Evolutionary conservation across 106 monocot species (phyloP).

Genomic region (Iris macrosiphon): DNA sequence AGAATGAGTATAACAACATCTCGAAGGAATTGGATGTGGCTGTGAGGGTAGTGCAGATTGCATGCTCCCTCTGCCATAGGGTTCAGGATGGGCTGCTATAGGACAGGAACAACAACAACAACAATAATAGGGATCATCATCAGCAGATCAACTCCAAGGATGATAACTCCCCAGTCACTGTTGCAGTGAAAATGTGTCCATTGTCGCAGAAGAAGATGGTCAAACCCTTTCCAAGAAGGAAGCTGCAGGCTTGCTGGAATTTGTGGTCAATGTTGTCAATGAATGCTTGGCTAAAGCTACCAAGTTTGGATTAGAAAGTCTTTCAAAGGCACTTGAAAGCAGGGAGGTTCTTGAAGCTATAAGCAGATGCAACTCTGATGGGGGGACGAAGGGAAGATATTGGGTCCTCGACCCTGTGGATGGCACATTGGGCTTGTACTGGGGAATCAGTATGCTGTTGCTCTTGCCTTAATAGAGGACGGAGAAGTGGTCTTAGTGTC

Average conservation of each 20-base stretch:
- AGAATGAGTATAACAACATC: no score
- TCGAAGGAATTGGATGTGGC: no score
- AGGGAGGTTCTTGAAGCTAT: conserved; percentile 66
- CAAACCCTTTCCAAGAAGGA: conserved; percentile 39
- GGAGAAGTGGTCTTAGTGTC: conserved; percentile 69
- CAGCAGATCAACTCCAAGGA: no score
- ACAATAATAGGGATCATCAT: no score
- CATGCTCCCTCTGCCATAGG: no score
- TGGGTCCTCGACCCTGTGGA: conserved; percentile 96
- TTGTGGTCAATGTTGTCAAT: conserved; percentile 60
- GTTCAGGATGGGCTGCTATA: no score
- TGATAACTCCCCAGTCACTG: no score
- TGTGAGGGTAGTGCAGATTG: no score
- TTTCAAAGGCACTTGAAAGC: conserved; percentile 26
- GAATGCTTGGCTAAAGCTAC: conserved; percentile 57
- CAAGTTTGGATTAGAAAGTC: conserved; percentile 53
- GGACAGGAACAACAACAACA: no score
- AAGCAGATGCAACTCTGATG: conserved; percentile 64
- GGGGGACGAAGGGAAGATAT: conserved; percentile 71
- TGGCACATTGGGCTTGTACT: conserved; percentile 89
- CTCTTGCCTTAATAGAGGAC: conserved; percentile 76
- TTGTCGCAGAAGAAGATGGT: conserved; percentile 84
- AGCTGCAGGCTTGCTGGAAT: conserved; percentile 51
- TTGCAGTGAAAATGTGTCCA: conserved; percentile 54
- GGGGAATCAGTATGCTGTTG: conserved; percentile 89